phyloP scores from a whole-genome alignment of 768 basidiomycete genomes.

The Vararia minispora region DNA sequence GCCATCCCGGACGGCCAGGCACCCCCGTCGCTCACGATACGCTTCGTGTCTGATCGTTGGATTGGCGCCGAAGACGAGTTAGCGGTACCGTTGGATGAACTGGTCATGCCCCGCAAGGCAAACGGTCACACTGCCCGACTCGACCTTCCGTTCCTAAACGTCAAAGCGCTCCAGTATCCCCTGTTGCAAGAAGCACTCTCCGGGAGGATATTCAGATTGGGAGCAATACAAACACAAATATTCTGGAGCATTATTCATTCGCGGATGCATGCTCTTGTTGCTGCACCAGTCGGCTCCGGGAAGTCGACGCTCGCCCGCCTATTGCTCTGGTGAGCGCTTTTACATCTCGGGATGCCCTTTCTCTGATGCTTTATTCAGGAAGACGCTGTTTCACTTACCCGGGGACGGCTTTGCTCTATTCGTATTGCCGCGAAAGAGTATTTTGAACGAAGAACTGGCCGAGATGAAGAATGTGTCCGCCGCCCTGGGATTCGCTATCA shows the following conservation, averaged over 20 bases:
- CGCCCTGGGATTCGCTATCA: slow-evolving; percentile 30
- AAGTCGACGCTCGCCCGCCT: slow-evolving; percentile 68
- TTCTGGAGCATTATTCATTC: slow-evolving; percentile 77
- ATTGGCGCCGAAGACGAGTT: slow-evolving; percentile 79
- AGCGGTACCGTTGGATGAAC: slow-evolving; percentile 45
- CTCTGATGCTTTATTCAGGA: slow-evolving; percentile 32
- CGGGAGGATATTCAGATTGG: slow-evolving; percentile 45
- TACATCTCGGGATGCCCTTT: neutral
- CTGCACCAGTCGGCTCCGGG: slow-evolving; percentile 71
- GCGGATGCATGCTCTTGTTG: slow-evolving; percentile 54
- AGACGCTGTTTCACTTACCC: slow-evolving; percentile 32
- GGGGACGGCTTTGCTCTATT: slow-evolving; percentile 48
- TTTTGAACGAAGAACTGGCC: slow-evolving; percentile 43
- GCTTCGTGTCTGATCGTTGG: slow-evolving; percentile 87
- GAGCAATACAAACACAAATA: slow-evolving; percentile 80
- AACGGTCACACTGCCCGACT: slow-evolving; percentile 50
- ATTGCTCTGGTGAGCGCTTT: slow-evolving; percentile 52
- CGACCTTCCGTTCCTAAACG: slow-evolving; percentile 64
- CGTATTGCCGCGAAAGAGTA: slow-evolving; percentile 46
- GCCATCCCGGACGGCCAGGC: slow-evolving; percentile 48
- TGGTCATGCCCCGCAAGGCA: slow-evolving; percentile 65
- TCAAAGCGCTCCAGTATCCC: slow-evolving; percentile 38
- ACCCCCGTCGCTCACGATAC: slow-evolving; percentile 60
- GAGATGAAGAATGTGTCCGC: slow-evolving; percentile 35
- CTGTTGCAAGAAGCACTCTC: slow-evolving; percentile 35